Evolutionary conservation across 2,329 filamentous ascomycete species (phyloP).

Genomic region (Alternaria infectoria): DNA sequence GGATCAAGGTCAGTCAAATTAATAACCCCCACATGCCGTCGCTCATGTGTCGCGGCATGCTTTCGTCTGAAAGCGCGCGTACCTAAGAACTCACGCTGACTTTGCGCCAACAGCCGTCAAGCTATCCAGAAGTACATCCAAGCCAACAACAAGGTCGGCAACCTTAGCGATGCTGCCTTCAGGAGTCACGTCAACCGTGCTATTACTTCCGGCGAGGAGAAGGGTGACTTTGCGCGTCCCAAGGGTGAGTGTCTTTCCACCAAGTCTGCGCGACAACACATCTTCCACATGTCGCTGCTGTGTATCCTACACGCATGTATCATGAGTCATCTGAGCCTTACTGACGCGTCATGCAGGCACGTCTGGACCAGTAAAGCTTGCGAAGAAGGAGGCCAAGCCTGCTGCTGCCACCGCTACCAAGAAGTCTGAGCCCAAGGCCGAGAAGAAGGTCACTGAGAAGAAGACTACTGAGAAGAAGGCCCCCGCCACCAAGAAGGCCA

Average conservation of each 20-base stretch:
- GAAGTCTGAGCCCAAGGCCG: slow-evolving; percentile 39
- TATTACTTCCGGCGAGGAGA: slow-evolving; percentile 80
- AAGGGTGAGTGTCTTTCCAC: slow-evolving; percentile 71
- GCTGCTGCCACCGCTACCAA: slow-evolving; percentile 32
- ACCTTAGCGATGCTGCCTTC: slow-evolving; percentile 63
- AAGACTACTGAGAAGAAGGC: slow-evolving; percentile 42
- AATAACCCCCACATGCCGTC: slow-evolving; percentile 29
- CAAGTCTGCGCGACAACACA: not conserved
- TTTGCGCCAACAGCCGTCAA: slow-evolving; percentile 62
- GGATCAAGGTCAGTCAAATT: slow-evolving; percentile 67
- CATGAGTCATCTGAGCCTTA: not conserved
- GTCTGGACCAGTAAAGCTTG: slow-evolving; percentile 90
- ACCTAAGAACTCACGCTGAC: slow-evolving; percentile 42
- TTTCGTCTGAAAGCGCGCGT: slow-evolving; percentile 26
- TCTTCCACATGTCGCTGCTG: not conserved
- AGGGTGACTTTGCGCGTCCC: slow-evolving; percentile 84
- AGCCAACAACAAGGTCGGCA: slow-evolving; percentile 71
- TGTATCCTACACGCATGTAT: not conserved
- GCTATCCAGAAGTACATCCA: slow-evolving; percentile 77
- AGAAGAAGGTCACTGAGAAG: slow-evolving; percentile 39
- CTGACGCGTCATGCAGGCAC: slow-evolving; percentile 62
- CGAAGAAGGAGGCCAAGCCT: slow-evolving; percentile 70
- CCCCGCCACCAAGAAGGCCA: slow-evolving; percentile 29
- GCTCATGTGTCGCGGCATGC: slow-evolving; percentile 35
- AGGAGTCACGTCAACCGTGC: slow-evolving; percentile 86